Evolutionary conservation across 805 yeast species (phyloP).

Genomic region (Kuraishia hungarica): DNA sequence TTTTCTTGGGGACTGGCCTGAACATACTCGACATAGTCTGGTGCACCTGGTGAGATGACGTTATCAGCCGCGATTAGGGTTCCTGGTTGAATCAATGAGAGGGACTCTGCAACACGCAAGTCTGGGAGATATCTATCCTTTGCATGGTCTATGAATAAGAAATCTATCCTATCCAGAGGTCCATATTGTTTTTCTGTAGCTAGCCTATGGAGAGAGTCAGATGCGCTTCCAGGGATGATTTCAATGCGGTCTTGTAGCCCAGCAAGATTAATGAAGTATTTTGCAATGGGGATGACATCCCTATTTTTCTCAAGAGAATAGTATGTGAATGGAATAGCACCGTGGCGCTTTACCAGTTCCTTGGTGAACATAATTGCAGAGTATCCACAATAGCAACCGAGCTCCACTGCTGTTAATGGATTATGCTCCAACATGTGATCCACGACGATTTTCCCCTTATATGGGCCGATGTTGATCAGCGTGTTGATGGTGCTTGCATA

Average conservation of each 20-base stretch:
- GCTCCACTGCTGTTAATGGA: neutral
- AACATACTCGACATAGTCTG: constrained; percentile 9
- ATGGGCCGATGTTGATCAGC: neutral
- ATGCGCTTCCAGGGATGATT: neutral
- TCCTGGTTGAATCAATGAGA: constrained; percentile 14
- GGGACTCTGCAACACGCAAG: constrained; percentile 13
- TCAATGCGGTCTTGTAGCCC: neutral
- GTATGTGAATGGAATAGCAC: neutral
- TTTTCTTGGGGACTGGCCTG: constrained; percentile 13
- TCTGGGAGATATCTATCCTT: neutral
- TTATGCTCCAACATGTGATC: neutral
- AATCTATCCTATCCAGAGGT: neutral
- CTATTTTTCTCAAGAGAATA: neutral
- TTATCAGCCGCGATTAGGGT: constrained; percentile 6
- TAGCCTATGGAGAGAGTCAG: neutral
- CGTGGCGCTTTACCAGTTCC: neutral
- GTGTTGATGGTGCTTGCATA: neutral
- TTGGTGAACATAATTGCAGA: neutral
- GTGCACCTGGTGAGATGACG: constrained; percentile 2
- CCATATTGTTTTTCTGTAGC: neutral
- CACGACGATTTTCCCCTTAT: neutral
- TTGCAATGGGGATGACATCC: neutral
- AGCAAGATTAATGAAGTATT: neutral
- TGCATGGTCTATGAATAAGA: neutral
- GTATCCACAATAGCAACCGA: constrained; percentile 1